Percentiles rank a stretch among this genome's conserved stretches.
These are phyloP conservation scores for Ustilago trichophora DNA, from an alignment of 1,284 basidiomycete species.

Conservation along the genomic window DNA sequence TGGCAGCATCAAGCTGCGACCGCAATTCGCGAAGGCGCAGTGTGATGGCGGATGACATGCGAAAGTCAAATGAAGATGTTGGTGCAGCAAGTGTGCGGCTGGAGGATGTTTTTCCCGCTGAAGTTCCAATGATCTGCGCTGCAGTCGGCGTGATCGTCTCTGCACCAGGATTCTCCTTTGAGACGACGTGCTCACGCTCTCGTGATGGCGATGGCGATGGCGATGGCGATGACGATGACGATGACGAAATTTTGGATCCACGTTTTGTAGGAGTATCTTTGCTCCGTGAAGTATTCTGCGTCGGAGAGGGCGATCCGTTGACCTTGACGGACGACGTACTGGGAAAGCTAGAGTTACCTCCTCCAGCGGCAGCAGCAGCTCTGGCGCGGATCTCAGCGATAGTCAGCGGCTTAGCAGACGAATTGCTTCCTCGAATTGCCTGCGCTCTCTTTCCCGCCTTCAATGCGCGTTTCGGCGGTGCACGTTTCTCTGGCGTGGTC, in stretches of 20 bases:
- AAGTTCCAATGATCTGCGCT: no score
- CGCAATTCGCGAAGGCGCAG: slow-evolving; percentile 62
- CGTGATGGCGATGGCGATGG: no score
- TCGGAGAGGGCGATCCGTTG: background rate
- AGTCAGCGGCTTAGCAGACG: slow-evolving; percentile 26
- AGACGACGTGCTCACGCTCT: no score
- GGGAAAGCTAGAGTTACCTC: background rate
- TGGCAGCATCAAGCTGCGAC: slow-evolving; percentile 29
- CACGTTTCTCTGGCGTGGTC: slow-evolving; percentile 7
- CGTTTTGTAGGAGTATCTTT: no score
- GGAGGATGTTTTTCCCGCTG: background rate
- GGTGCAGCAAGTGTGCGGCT: background rate
- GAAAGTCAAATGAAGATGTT: slow-evolving; percentile 18
- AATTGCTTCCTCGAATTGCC: slow-evolving; percentile 20
- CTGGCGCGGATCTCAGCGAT: slow-evolving; percentile 33
- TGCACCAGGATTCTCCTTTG: no score
- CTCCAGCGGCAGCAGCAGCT: slow-evolving; percentile 15
- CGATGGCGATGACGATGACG: no score
- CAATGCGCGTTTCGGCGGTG: slow-evolving; percentile 14
- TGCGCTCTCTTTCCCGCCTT: slow-evolving; percentile 38
- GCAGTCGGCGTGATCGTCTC: no score
- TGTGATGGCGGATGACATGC: slow-evolving; percentile 51
- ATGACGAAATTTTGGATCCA: no score
- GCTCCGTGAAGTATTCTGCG: background rate
- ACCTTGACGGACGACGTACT: background rate